Percentiles rank a stretch among this genome's conserved stretches.
Evolutionary conservation across 768 basidiomycete genomes (phyloP).

Genomic region (Mycena rosella): DNA sequence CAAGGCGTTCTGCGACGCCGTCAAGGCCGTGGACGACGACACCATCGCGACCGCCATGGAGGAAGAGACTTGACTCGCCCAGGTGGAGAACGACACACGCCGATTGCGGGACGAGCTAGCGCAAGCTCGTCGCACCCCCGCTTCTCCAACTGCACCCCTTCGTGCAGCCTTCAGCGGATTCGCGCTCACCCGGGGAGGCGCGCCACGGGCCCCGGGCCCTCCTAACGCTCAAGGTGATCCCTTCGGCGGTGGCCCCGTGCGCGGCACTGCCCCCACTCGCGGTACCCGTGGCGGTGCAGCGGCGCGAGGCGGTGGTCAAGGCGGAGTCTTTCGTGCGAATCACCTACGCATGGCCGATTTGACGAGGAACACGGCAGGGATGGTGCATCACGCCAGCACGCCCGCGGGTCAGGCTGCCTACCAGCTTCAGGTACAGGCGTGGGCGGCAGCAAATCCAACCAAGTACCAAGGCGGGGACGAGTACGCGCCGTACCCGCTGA

Average conservation of each 20-base stretch:
- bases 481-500: constrained; percentile 30
- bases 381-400: constrained; percentile 1
- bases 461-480: constrained; percentile 17
- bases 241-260: constrained; percentile 1
- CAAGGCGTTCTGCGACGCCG: constrained; percentile 18
- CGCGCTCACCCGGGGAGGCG: background rate
- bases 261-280: constrained; percentile 1
- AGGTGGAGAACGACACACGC: constrained; percentile 9
- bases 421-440: constrained; percentile 17
- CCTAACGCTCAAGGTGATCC: constrained; percentile 2
- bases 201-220: background rate
- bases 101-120: constrained; percentile 16
- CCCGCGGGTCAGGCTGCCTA: background rate
- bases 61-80: background rate
- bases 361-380: constrained; percentile 8
- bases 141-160: constrained; percentile 19
- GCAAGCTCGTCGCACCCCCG: background rate
- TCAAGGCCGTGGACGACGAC: constrained; percentile 25
- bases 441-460: constrained; percentile 4
- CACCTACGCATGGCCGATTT: constrained; percentile 18
- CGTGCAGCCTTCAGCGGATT: constrained; percentile 18
- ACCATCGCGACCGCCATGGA: constrained; percentile 5
- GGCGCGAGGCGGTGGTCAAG: background rate
- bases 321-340: constrained; percentile 6
- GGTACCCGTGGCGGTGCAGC: background rate